Conservation (phyloP, 1,284 basidiomycete species). For the Ceratobasidium sp. region DNA sequence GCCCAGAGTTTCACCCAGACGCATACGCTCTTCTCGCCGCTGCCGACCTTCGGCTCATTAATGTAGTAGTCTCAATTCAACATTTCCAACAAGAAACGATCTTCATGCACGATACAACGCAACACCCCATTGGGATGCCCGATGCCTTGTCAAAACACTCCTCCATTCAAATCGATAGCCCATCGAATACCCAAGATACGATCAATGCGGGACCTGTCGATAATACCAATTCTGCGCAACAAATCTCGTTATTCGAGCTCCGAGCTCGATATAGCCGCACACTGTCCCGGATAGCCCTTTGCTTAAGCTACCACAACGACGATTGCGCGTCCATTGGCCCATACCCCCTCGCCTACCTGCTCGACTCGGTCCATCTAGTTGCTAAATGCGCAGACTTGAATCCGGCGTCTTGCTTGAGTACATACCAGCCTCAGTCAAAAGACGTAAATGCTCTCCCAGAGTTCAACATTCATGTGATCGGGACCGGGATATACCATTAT, state of each 20-base stretch:
- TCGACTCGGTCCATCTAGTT: background rate
- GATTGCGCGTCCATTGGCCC: background rate
- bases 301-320: background rate
- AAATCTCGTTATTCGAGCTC: background rate
- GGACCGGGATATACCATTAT: background rate
- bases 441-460: background rate
- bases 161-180: background rate
- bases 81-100: background rate
- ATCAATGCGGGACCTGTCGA: background rate
- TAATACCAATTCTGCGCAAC: no score
- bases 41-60: slow-evolving; percentile 17
- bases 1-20: slow-evolving; percentile 8
- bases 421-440: background rate
- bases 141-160: no score
- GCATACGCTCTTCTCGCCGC: slow-evolving; percentile 16
- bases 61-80: background rate
- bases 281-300: background rate
- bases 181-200: background rate
- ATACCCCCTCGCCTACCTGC: background rate
- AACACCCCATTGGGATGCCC: no score
- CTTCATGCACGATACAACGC: background rate
- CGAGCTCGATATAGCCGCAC: slow-evolving; percentile 24
- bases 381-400: background rate
- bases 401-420: background rate
- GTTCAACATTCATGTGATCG: background rate